Evolutionary conservation across 495 filamentous ascomycete species (phyloP).

Genomic region (Tuber calosporum): DNA sequence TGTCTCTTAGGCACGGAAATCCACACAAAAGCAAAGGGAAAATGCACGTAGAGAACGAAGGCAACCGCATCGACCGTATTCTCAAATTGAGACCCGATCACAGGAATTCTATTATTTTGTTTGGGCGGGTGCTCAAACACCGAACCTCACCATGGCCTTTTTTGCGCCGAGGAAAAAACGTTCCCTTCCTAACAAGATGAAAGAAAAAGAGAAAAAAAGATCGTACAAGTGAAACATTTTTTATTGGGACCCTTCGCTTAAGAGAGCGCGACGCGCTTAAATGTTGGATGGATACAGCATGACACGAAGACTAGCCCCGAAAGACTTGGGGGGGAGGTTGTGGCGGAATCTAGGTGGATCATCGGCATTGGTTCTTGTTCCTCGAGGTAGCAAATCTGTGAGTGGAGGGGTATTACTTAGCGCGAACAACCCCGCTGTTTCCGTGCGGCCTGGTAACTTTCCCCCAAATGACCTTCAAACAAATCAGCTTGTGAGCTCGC

Average conservation of each 20-base stretch:
- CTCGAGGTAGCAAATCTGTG: not conserved
- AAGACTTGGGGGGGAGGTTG: constrained; percentile 90
- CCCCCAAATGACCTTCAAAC: constrained; percentile 83
- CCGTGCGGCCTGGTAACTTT: constrained; percentile 94
- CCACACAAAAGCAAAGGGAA: not conserved
- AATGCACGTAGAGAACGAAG: not conserved
- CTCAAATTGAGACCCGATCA: not conserved
- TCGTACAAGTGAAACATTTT: constrained; percentile 28
- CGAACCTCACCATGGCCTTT: not conserved
- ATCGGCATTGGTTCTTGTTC: not conserved
- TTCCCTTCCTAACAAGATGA: constrained; percentile 12
- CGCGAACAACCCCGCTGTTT: constrained; percentile 93
- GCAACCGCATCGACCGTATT: not conserved
- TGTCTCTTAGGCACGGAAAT: not conserved
- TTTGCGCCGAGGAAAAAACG: constrained; percentile 1
- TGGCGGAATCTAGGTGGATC: constrained; percentile 57
- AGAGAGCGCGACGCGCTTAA: constrained; percentile 42
- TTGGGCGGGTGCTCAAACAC: constrained; percentile 3
- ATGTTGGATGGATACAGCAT: constrained; percentile 94
- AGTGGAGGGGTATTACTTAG: constrained; percentile 49
- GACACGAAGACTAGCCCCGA: constrained; percentile 92
- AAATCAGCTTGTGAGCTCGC: not conserved
- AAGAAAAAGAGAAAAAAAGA: constrained; percentile 13
- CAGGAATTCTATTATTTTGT: constrained; percentile 6
- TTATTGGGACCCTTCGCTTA: constrained; percentile 18